Conservation (phyloP, 805 yeast genomes). For the Starmerella vaccinii region DNA sequence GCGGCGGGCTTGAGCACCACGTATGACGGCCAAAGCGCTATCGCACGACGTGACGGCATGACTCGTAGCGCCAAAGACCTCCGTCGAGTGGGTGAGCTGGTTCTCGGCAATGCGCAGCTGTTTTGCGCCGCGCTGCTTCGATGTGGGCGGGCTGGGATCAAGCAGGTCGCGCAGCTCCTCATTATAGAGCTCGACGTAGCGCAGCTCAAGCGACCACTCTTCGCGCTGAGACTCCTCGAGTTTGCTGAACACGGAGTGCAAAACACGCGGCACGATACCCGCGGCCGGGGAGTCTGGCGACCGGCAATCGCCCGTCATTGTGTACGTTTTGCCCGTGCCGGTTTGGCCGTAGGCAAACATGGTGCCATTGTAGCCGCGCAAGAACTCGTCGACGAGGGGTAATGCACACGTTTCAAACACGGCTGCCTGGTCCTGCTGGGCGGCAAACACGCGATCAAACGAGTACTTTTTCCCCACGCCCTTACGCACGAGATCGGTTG, state of each 20-base stretch:
- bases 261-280: slow-evolving; percentile 54
- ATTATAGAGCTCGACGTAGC: slow-evolving; percentile 75
- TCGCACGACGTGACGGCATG: slow-evolving; percentile 39
- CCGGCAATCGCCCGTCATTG: slow-evolving; percentile 60
- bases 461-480: slow-evolving; percentile 43
- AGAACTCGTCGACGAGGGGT: slow-evolving; percentile 54
- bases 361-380: slow-evolving; percentile 51
- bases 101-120: slow-evolving; percentile 49
- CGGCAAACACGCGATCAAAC: slow-evolving; percentile 75
- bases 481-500: slow-evolving; percentile 4
- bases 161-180: slow-evolving; percentile 74
- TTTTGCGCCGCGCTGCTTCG: slow-evolving; percentile 33
- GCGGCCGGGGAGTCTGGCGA: slow-evolving; percentile 34
- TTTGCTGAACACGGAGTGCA: slow-evolving; percentile 44
- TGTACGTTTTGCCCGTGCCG: slow-evolving; percentile 72
- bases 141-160: slow-evolving; percentile 26
- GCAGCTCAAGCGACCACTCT: slow-evolving; percentile 49
- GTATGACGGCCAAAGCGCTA: slow-evolving; percentile 44
- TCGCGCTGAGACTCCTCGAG: slow-evolving; percentile 29
- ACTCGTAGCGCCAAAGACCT: slow-evolving; percentile 51
- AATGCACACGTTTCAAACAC: slow-evolving; percentile 59
- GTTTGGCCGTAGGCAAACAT: slow-evolving; percentile 86
- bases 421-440: slow-evolving; percentile 61
- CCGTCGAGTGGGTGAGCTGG: slow-evolving; percentile 36
- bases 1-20: slow-evolving; percentile 50